Percentiles rank a stretch among this genome's conserved stretches.
Evolutionary conservation across 768 basidiomycete species (phyloP).

Genomic region (Termitomyces heimii): DNA sequence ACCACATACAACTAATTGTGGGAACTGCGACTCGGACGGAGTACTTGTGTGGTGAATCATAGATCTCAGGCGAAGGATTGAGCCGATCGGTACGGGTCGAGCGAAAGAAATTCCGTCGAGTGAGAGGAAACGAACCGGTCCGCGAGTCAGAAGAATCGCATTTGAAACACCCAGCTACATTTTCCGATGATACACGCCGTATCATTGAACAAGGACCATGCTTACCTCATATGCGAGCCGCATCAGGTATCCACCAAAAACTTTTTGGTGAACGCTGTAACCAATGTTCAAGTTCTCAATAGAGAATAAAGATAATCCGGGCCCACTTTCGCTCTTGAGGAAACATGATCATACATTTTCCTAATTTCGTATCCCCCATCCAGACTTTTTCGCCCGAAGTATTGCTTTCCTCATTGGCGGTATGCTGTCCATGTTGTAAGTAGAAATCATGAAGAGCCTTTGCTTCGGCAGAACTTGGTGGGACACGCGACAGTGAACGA

Average conservation of each 20-base stretch:
- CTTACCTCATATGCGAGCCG: constrained; percentile 66
- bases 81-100: constrained; percentile 79
- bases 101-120: constrained; percentile 77
- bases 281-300: background rate
- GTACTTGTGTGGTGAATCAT: constrained; percentile 56
- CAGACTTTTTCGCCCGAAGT: constrained; percentile 44
- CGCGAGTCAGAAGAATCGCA: constrained; percentile 60
- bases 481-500: constrained; percentile 63
- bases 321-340: constrained; percentile 80
- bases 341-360: constrained; percentile 74
- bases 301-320: background rate
- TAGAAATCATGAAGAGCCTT: constrained; percentile 63
- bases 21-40: constrained; percentile 29
- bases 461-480: constrained; percentile 68
- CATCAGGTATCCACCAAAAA: constrained; percentile 72
- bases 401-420: constrained; percentile 13
- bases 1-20: constrained; percentile 52
- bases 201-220: background rate
- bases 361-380: constrained; percentile 70
- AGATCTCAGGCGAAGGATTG: constrained; percentile 68
- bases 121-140: constrained; percentile 65
- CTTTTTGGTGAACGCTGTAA: constrained; percentile 69
- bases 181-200: background rate
- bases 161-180: constrained; percentile 67
- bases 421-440: constrained; percentile 48